These are phyloP conservation scores for Cyberlindnera nakhonratchasimensis DNA, from an alignment of 805 yeast species.

Conservation along the genomic window DNA sequence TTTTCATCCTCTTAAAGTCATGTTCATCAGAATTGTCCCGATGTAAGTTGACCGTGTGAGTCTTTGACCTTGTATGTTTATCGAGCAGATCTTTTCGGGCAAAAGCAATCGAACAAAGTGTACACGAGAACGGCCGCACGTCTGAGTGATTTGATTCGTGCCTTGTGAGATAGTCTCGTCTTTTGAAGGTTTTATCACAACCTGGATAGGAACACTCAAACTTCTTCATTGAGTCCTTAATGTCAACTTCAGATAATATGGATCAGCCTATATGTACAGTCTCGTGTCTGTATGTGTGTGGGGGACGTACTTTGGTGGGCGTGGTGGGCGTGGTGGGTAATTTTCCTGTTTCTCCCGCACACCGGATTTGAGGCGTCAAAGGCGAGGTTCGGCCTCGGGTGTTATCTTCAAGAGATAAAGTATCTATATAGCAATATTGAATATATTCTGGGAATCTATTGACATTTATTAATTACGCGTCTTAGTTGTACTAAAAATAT, in stretches of 20 bases:
- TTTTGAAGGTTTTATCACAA: constrained; percentile 29
- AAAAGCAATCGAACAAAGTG: constrained; percentile 27
- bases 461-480: too few species aligned
- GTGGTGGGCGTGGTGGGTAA: neutral
- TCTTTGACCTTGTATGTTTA: constrained; percentile 29
- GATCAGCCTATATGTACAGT: too few species aligned
- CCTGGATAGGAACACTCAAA: constrained; percentile 19
- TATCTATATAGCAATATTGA: too few species aligned
- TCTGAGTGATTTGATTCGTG: constrained; percentile 32
- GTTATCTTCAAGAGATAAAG: too few species aligned
- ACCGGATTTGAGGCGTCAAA: too few species aligned
- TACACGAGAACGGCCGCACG: constrained; percentile 30
- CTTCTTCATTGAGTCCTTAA: constrained; percentile 11
- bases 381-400: too few species aligned
- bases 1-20: too few species aligned
- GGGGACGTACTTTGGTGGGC: neutral
- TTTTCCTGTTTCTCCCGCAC: neutral
- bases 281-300: too few species aligned
- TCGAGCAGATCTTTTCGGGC: constrained; percentile 33
- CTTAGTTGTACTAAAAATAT: too few species aligned
- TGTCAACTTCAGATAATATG: too few species aligned
- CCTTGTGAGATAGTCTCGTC: constrained; percentile 34
- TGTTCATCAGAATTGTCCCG: neutral
- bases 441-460: too few species aligned
- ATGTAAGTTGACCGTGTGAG: constrained; percentile 11